These are phyloP conservation scores for Endothia cerciana DNA, from an alignment of 2,329 filamentous ascomycete genomes.

Conservation along the genomic window DNA sequence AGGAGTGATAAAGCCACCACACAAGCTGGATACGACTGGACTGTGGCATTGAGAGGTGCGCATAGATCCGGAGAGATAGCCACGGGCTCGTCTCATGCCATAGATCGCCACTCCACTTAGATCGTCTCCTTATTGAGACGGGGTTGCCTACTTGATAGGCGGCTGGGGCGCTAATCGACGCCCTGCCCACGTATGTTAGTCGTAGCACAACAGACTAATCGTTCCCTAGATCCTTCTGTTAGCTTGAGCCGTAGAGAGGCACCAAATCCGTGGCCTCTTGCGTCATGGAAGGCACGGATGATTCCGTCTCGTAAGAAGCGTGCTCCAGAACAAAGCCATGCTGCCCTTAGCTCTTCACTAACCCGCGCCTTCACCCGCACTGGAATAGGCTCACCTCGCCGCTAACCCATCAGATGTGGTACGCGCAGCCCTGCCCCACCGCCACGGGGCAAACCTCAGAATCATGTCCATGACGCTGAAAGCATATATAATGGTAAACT, in stretches of 20 bases:
- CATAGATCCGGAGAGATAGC: too few relatives aligned
- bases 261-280: neutral
- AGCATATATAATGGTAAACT: neutral
- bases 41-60: too few relatives aligned
- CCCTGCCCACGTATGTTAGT: neutral
- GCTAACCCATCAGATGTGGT: neutral
- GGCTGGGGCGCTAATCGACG: too few relatives aligned
- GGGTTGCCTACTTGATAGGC: too few relatives aligned
- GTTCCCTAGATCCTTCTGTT: neutral
- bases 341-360: neutral
- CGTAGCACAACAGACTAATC: neutral
- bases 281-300: neutral
- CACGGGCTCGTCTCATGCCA: too few relatives aligned
- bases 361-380: neutral
- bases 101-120: too few relatives aligned
- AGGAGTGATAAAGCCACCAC: too few relatives aligned
- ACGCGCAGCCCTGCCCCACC: neutral
- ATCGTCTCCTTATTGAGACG: too few relatives aligned
- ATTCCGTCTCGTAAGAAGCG: neutral
- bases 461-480: neutral
- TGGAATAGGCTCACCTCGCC: neutral
- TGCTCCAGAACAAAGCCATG: neutral
- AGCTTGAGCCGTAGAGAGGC: neutral
- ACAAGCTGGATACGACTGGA: too few relatives aligned
- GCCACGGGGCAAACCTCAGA: neutral